Evolutionary conservation across 2,329 filamentous ascomycete species (phyloP).

Genomic region (Bisporella sp.): DNA sequence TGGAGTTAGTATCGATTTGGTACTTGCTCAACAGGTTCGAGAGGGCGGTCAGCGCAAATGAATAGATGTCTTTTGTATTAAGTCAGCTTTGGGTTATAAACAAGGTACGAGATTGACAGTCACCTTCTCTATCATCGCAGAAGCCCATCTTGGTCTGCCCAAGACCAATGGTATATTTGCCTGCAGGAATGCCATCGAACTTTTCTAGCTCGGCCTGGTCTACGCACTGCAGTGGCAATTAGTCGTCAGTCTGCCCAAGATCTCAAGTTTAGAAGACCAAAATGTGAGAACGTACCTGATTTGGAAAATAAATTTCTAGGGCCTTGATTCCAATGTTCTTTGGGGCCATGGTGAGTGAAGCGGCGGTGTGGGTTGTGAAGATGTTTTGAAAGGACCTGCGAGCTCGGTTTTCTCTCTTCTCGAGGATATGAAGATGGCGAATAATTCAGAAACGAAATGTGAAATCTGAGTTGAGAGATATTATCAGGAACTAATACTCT

Average conservation of each 20-base stretch:
- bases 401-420: too few species aligned
- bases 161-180: constrained; percentile 87
- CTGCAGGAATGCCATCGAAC: constrained; percentile 74
- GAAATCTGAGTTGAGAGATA: too few species aligned
- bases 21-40: constrained; percentile 77
- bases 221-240: constrained; percentile 56
- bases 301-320: constrained; percentile 85
- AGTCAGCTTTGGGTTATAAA: background rate
- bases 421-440: too few species aligned
- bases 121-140: constrained; percentile 83
- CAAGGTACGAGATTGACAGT: constrained; percentile 17
- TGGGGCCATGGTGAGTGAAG: constrained; percentile 54
- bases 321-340: constrained; percentile 90
- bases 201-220: constrained; percentile 78
- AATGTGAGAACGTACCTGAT: constrained; percentile 54
- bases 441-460: too few species aligned
- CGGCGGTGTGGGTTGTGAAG: constrained; percentile 12
- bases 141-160: constrained; percentile 91
- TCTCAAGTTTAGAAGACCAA: too few species aligned
- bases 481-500: too few species aligned
- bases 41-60: constrained; percentile 69
- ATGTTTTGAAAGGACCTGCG: background rate
- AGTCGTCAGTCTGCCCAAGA: background rate
- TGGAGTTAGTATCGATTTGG: constrained; percentile 69
- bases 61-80: constrained; percentile 69